Conservation (phyloP, 345 rosid genomes). For the thale cress (Arabidopsis thaliana) region TAIR10.1 NC_003071.7:16368501-16369000, state of each 20-base stretch:
- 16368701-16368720: not conserved
- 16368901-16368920: not conserved
- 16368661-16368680: not conserved
- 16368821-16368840: not conserved
- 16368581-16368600: not conserved
- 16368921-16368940: not conserved
- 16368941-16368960: not conserved
- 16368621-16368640: conserved; percentile 22
- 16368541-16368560: conserved; percentile 1
- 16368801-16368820: not conserved
- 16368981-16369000: not conserved
- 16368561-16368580: conserved; percentile 23
- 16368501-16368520: no score
- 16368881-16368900: not conserved
- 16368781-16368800: not conserved
- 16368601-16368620: not conserved
- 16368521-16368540: not conserved
- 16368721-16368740: not conserved
- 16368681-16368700: not conserved
- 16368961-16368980: not conserved
- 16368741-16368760: not conserved
- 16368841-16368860: not conserved
- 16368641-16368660: conserved; percentile 4
- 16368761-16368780: not conserved
- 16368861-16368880: not conserved